Conservation (phyloP, 2,329 filamentous ascomycete species). For the Neonectria faginata region DNA sequence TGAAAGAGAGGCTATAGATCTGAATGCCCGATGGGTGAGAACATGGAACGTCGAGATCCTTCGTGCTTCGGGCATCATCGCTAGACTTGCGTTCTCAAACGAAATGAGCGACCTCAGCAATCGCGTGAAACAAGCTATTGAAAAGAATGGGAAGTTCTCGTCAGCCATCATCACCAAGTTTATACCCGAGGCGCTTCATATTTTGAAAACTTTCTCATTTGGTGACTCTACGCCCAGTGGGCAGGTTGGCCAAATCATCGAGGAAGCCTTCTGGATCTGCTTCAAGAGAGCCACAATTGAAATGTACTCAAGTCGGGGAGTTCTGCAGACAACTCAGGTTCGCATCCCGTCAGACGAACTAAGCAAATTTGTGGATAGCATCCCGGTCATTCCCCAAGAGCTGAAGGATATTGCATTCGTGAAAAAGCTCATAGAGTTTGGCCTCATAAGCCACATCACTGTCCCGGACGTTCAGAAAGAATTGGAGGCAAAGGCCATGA, state of each 20-base stretch:
- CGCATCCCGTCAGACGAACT: slow-evolving; percentile 77
- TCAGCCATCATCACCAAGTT: slow-evolving; percentile 74
- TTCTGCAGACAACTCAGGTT: slow-evolving; percentile 85
- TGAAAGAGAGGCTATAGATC: slow-evolving; percentile 94
- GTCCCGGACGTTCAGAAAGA: slow-evolving; percentile 87
- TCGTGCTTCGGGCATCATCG: slow-evolving; percentile 88
- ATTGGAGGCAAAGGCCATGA: slow-evolving; percentile 83
- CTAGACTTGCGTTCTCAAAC: slow-evolving; percentile 85
- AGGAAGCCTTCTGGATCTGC: slow-evolving; percentile 96
- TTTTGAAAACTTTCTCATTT: slow-evolving; percentile 88
- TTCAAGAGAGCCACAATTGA: slow-evolving; percentile 86
- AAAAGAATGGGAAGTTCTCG: slow-evolving; percentile 64
- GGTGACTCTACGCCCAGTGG: slow-evolving; percentile 89
- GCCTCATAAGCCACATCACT: slow-evolving; percentile 87
- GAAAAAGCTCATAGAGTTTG: slow-evolving; percentile 82
- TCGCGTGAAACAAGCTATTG: slow-evolving; percentile 64
- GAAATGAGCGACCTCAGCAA: slow-evolving; percentile 83
- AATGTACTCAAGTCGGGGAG: slow-evolving; percentile 86
- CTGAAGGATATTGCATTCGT: slow-evolving; percentile 82
- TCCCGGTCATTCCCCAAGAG: slow-evolving; percentile 85
- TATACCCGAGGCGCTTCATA: slow-evolving; percentile 83
- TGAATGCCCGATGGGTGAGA: slow-evolving; percentile 94
- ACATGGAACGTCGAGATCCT: slow-evolving; percentile 97
- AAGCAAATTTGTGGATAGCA: slow-evolving; percentile 82
- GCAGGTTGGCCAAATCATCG: slow-evolving; percentile 86